Percentiles rank a stretch among this genome's conserved stretches.
Conservation (phyloP, 1,139 yeast species). For the Blastobotrys proliferans region DNA sequence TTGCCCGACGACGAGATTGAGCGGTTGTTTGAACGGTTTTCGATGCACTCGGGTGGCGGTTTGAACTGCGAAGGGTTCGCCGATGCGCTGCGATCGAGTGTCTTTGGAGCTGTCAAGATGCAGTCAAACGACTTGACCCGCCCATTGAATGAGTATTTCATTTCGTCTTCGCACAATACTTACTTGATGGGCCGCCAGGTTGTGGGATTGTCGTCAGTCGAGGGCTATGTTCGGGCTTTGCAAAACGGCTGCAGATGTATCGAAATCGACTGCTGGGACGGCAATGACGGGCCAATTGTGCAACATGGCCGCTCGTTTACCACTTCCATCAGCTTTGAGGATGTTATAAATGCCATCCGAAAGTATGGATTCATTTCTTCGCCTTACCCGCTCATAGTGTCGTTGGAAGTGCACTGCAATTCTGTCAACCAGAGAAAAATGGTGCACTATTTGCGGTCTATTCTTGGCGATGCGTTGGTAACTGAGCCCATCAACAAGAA, state of each 20-base stretch:
- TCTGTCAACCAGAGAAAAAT: slow-evolving; percentile 58
- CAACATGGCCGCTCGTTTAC: slow-evolving; percentile 88
- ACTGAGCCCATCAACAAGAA: slow-evolving; percentile 38
- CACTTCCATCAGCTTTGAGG: slow-evolving; percentile 59
- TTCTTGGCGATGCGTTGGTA: slow-evolving; percentile 58
- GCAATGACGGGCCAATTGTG: slow-evolving; percentile 75
- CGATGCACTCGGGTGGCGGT: slow-evolving; percentile 20
- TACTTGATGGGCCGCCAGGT: slow-evolving; percentile 84
- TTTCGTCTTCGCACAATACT: slow-evolving; percentile 94
- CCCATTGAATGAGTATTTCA: slow-evolving; percentile 81
- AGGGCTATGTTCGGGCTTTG: slow-evolving; percentile 82
- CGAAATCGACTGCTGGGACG: slow-evolving; percentile 96
- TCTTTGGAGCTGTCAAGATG: slow-evolving; percentile 34
- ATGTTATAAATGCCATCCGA: slow-evolving; percentile 67
- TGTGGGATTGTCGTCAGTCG: slow-evolving; percentile 88
- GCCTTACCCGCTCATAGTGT: slow-evolving; percentile 80
- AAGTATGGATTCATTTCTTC: slow-evolving; percentile 83
- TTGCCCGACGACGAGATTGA: slow-evolving; percentile 32
- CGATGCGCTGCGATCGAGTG: slow-evolving; percentile 49
- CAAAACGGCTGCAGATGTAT: slow-evolving; percentile 91
- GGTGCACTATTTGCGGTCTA: slow-evolving; percentile 47
- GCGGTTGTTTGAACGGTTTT: slow-evolving; percentile 46
- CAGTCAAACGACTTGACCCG: slow-evolving; percentile 47
- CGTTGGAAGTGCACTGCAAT: slow-evolving; percentile 80
- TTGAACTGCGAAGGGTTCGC: slow-evolving; percentile 51